A percentile compares a stretch with the other conserved stretches of the same genome.
These are phyloP conservation scores for Zymoseptoria brevis DNA, from an alignment of 2,329 filamentous ascomycete species.

Conservation along the genomic window DNA sequence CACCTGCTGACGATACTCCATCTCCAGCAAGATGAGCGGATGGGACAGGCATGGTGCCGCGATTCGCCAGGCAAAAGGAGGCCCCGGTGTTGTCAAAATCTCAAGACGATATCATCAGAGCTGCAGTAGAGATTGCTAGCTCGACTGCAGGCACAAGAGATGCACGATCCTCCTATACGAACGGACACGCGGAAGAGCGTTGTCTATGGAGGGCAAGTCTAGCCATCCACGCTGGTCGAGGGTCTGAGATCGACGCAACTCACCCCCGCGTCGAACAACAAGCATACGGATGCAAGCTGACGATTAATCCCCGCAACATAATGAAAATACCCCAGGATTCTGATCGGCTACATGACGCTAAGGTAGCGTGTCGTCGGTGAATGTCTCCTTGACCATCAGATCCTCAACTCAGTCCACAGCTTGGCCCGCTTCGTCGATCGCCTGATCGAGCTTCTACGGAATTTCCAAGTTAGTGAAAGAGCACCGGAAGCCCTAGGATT, in stretches of 20 bases:
- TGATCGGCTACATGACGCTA: background rate
- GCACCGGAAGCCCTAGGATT: background rate
- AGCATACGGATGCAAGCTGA: background rate
- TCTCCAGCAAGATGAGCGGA: slow-evolving; percentile 20
- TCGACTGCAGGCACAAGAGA: background rate
- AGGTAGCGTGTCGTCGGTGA: background rate
- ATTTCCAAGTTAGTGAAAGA: background rate
- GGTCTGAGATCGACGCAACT: background rate
- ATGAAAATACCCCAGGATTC: background rate
- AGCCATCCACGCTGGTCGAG: background rate
- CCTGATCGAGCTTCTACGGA: no score
- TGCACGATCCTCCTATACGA: background rate
- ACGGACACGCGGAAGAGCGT: background rate
- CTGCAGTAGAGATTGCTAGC: background rate
- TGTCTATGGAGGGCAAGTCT: background rate
- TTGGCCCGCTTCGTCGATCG: background rate
- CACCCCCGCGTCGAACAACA: no score
- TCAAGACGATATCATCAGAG: background rate
- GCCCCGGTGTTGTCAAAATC: background rate
- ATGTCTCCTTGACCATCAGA: background rate
- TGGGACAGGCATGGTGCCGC: slow-evolving; percentile 12
- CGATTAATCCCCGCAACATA: background rate
- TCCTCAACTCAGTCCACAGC: background rate
- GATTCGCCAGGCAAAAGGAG: background rate
- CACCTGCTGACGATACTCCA: slow-evolving; percentile 5